phyloP scores from a whole-genome alignment of 2,329 filamentous ascomycete genomes.

The Colletotrichum tropicicola region DNA sequence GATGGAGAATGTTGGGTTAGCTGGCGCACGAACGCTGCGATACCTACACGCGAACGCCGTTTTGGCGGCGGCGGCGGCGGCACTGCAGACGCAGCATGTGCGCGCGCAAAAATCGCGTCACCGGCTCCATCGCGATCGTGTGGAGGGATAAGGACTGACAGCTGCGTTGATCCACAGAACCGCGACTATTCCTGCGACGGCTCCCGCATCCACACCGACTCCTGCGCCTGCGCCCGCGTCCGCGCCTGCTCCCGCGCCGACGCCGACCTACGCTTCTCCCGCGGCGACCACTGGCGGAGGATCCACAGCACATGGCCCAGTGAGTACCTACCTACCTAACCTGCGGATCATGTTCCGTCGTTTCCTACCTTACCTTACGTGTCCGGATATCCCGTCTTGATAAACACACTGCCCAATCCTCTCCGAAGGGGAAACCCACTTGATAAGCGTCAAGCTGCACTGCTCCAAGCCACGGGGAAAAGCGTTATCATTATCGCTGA shows the following conservation, averaged over 20 bases:
- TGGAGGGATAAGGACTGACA: constrained; percentile 20
- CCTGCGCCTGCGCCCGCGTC: constrained; percentile 10
- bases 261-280: constrained; percentile 20
- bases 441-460: not conserved
- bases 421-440: not conserved
- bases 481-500: not conserved
- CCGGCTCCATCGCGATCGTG: not conserved
- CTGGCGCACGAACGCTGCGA: too few species aligned
- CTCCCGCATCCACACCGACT: constrained; percentile 6
- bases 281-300: constrained; percentile 14
- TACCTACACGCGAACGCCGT: not conserved
- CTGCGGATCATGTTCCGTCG: not conserved
- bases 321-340: constrained; percentile 12
- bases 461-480: not conserved
- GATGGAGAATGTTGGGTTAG: too few species aligned
- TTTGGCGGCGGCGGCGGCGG: not conserved
- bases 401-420: not conserved
- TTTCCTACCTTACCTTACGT: not conserved
- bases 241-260: constrained; percentile 20
- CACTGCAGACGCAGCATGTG: not conserved
- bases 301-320: constrained; percentile 10
- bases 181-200: constrained; percentile 20
- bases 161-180: constrained; percentile 13
- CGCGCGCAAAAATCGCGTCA: not conserved
- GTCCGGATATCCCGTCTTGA: not conserved